Base-by-base conservation (phyloP, 2,329 filamentous ascomycete species). In the Aureobasidium sp. region DNA sequence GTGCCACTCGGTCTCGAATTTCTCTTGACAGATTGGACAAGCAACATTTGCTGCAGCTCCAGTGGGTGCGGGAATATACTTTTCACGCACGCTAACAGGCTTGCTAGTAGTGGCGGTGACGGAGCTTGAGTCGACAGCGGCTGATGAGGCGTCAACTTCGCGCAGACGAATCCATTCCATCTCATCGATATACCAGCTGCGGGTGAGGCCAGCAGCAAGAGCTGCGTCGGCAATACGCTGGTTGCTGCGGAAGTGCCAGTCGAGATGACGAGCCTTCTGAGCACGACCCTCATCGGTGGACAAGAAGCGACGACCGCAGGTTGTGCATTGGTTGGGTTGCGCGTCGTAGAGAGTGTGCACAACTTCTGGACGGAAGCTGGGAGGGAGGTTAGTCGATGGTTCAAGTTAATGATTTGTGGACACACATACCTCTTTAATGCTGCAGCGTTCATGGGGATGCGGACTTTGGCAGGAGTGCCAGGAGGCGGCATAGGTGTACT, bases 211-310 rank as follows among this genome's bases (percentile, higher is more conserved):
- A 64, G 90, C 84, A 72, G 90, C 93, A 27, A 66, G 63, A 14
- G 90, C 87, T 14, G 89, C 87, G 67, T 97, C 93, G 3, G 86
- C 86, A 75, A 95, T 90, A 49, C 91, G 87, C 70, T 92, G 89
- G 70, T 97, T 93, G 29, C 93, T 92, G 61, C 88, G 87, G 77
- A 99, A 99, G 75, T 99, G 94, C 94, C 94, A 99, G 75, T 99
- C 94, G 80, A 99, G 87, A 72, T 99, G 94, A 3, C 88, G 85
- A 29, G 87, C 90, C 77, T 97, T 97, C 78, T 89, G 89, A 71
- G 87, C 86, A 68, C 85, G 89, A 13, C 93, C 93, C 66, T 89
- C 85, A 13, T 86, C 84, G 53, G 90, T 89, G 5, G 84, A 83
- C 59, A 82, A 82, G 73, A 99, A 99, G 2, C 94, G 87, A 63